Evolutionary conservation across 345 rosid species (phyloP), one percentile per base, ranked within the genome.

Genomic region (Salix viminalis): DNA sequence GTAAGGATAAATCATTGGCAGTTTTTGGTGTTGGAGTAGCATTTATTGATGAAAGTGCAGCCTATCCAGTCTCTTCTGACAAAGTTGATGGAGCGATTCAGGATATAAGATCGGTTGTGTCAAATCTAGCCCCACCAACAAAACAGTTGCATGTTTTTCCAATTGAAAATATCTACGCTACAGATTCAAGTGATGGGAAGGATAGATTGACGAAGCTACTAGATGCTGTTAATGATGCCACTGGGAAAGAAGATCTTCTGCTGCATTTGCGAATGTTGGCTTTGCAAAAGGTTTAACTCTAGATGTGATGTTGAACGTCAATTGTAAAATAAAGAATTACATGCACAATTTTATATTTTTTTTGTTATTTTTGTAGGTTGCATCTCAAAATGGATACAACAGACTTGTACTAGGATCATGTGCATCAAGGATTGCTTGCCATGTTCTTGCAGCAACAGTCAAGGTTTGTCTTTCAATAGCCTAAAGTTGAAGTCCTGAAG

Each of bases 11-110:
- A 77, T 90, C 99, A 19, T 85, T 93, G 67, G 88, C 88, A 0
- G 98, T 93, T 14, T 96, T 96, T 85, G 92, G 94, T 64, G 96
- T 90, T 72, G 97, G 96, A 74, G 98, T 96, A 71, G 91, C 91
- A 26, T 92, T 90, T 82, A 78, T 96, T 26, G 93, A 92, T 77
- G 98, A 96, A 81, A 87, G 83, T 48, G 66, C 86, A 16, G 84
- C 78, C 72, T 75, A 50, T 79, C 79, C 85, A 67, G 41, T 83
- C 75, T 67, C 84, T 36, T 69, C 82, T 12, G 70, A 52, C 11
- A 80, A 86, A 74, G 65, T 74, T 50, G 75, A 79, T 64, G 71
- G 76, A 68, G 85, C 87, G 7, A 34, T 88, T 50, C 80, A 81
- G 74, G 90, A 90, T 54, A 83, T 93, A 72, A 83, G 82, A 71